Base-by-base conservation (phyloP, 768 basidiomycete genomes). In the Austroboletus eburneus region DNA sequence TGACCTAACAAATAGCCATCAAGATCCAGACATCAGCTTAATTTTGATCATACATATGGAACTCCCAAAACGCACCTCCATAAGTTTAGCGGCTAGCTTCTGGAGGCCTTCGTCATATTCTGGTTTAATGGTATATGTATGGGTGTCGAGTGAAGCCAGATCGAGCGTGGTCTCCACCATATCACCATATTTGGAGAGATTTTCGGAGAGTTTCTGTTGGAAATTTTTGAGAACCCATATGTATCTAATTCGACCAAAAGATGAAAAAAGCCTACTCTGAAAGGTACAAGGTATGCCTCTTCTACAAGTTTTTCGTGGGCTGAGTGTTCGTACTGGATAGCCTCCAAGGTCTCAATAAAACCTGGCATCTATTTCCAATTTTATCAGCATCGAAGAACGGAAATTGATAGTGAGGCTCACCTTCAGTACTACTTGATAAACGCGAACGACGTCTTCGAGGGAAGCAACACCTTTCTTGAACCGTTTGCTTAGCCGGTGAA, bases 101-200 rank as follows among this genome's bases (percentile, higher is more conserved):
- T 84, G 79, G 16, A 98, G 74, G 16, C 75, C 72, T 5, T 78
- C 76, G 59, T 98, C 91, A 54, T 95, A 95, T 44, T 92, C 90
- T 0, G 95, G 84, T 58, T 90, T 91, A 59, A 99, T 93, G 16
- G 92, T 84, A 58, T 86, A 92, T 55, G 86, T 87, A 65, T 97
- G 91, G 13, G 77, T 76, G 24, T 88, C 84, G 6, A 96, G 76
- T 47, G 94, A 82, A 18, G 83, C 81, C 16, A 97, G 79, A 58
- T 99, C 96, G 35, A 99, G 79, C 0, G 96, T 98, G 51, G 90
- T 83, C 63, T 98, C 92, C 3, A 98, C 94, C 89, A 98, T 94
- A 50, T 93, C 89, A 3, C 78, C 74, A 57, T 93, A 95, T 59
- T 90, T 90, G 12, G 72, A 73, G 5, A 98, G 77, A 42, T 71